Conservation (phyloP, 1,284 basidiomycete species). For the Cryptococcus sp. region DNA sequence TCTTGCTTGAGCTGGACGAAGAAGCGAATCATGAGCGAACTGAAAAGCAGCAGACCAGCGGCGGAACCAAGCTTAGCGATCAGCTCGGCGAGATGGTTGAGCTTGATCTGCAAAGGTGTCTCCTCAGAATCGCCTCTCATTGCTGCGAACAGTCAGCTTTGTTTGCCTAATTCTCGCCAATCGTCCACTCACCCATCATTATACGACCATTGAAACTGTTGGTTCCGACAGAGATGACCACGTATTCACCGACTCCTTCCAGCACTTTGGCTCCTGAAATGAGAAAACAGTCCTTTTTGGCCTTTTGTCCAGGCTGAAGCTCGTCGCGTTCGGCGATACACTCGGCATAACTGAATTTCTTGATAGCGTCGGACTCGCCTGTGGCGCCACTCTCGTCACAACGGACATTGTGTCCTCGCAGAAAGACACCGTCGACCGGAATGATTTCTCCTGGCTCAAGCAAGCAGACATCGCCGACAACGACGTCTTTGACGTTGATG, state of each 20-base stretch:
- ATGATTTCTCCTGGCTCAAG: constrained; percentile 94
- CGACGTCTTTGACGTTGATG: constrained; percentile 81
- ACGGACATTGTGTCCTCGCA: constrained; percentile 87
- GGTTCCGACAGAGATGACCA: constrained; percentile 87
- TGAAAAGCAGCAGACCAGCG: constrained; percentile 81
- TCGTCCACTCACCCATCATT: constrained; percentile 77
- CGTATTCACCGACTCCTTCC: constrained; percentile 91
- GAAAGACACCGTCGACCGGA: constrained; percentile 92
- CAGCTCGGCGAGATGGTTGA: constrained; percentile 87
- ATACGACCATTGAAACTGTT: constrained; percentile 94
- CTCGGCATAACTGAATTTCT: constrained; percentile 79
- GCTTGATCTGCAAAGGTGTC: constrained; percentile 91
- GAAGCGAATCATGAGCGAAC: constrained; percentile 87
- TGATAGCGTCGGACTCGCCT: constrained; percentile 93
- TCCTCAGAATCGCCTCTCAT: constrained; percentile 49
- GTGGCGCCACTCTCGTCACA: constrained; percentile 97
- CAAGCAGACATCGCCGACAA: constrained; percentile 90
- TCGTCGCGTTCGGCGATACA: constrained; percentile 60
- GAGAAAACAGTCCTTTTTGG: constrained; percentile 88
- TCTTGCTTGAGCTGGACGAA: constrained; percentile 77
- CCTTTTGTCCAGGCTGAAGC: constrained; percentile 44
- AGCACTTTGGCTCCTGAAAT: constrained; percentile 92
- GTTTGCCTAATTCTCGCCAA: background rate
- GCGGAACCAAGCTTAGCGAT: constrained; percentile 87
- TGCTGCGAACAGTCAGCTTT: constrained; percentile 17